phyloP scores from a whole-genome alignment of 768 basidiomycete genomes.

The Suillus plorans region DNA sequence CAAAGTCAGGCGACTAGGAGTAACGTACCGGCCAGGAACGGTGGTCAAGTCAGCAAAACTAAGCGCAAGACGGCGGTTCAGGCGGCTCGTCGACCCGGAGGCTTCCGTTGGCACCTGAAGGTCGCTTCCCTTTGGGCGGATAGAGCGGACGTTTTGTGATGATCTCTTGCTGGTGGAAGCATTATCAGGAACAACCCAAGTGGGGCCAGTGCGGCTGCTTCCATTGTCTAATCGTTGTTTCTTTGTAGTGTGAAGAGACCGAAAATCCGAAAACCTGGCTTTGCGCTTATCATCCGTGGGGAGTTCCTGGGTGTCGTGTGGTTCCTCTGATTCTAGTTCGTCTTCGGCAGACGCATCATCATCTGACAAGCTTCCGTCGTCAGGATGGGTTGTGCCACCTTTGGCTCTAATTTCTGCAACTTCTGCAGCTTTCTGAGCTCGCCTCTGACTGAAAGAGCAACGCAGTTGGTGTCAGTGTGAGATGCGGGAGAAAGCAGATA shows the following conservation, averaged over 20 bases:
- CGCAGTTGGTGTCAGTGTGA: constrained; percentile 3
- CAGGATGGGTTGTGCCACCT: constrained; percentile 23
- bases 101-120: constrained; percentile 15
- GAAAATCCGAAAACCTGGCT: constrained; percentile 22
- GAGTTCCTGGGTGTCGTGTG: constrained; percentile 23
- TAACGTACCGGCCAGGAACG: constrained; percentile 57
- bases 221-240: constrained; percentile 20
- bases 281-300: constrained; percentile 25
- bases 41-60: constrained; percentile 60
- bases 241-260: constrained; percentile 22
- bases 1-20: constrained; percentile 7
- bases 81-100: constrained; percentile 16
- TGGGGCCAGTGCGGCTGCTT: constrained; percentile 8
- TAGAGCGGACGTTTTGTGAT: constrained; percentile 21
- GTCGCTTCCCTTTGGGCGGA: constrained; percentile 27
- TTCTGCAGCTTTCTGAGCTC: constrained; percentile 55
- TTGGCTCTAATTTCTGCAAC: constrained; percentile 46
- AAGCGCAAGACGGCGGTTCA: constrained; percentile 28
- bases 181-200: constrained; percentile 14
- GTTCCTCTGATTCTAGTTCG: constrained; percentile 39
- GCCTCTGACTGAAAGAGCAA: constrained; percentile 46
- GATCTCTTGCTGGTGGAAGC: constrained; percentile 22
- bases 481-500: constrained; percentile 1
- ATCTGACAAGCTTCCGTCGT: constrained; percentile 30
- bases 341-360: constrained; percentile 33